Evolutionary conservation across 164 flowering plant genomes (phyloP), one percentile per base, ranked within the genome.

Genomic region (Buxus sempervirens): DNA sequence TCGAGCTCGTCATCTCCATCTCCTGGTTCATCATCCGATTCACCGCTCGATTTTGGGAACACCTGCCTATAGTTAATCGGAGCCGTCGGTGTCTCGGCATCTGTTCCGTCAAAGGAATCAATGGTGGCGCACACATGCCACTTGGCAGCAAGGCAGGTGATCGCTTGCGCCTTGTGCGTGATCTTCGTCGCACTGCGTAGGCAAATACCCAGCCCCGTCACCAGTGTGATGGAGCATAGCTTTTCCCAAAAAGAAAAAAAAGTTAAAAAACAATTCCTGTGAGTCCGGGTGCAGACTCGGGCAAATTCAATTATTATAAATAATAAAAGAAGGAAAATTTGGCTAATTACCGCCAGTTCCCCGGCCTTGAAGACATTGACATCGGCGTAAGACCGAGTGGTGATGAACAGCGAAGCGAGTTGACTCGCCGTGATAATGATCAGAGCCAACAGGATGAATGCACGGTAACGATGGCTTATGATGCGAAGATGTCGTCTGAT

Each of bases 51-150:
- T 14, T 80, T 82, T 0, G 79, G 74, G 58, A 78, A 60, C 3
- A 58, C 63, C 14, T 63, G 76, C 24, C 55, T 54, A 18, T 21
- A 28, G 49, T 26, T 59, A n/a, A 18, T 54, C 5, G 60, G 71
- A n/a, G 71, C 42, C 42, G 36, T 62, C 15, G 91, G 92, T 1
- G 88, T 83, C 73, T 88, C 98, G 14, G 75, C 70, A 0, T 89
- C 89, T 13, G 66, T 2, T 0, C 61, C 57, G 4, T 88, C 96
- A 51, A 84, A 85, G 0, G 93, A 83, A 27, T 88, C 90, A 12
- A 90, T 68, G 20, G 98, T 94, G 0, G 96, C 93, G 71, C 95
- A 88, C 0, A 85, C 84, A 48, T 94, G 96, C 98, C 97, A 94
- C 77, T 87, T 91, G 23, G 97, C 81, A 18, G 98, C 97, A 14